A percentile compares a stretch with the other conserved stretches of the same genome.
Conservation (phyloP, 2,329 filamentous ascomycete species). For the Fusarium oligoseptatum region DNA sequence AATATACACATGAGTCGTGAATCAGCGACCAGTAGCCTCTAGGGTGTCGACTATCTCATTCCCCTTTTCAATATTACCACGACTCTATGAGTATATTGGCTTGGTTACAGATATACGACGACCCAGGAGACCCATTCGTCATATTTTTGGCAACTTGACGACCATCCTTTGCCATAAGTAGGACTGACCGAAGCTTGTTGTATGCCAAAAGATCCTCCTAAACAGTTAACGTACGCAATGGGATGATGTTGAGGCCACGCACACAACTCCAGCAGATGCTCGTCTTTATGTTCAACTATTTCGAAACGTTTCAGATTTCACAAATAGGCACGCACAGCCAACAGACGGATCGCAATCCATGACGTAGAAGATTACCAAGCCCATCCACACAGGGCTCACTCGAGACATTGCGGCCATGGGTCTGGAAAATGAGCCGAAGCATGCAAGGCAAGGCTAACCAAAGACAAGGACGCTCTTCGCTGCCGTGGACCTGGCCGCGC, state of each 20-base stretch:
- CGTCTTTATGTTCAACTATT: not conserved
- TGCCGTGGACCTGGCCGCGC: not conserved
- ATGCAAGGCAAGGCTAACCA: not conserved
- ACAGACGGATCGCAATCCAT: constrained; percentile 9
- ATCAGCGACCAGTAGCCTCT: not conserved
- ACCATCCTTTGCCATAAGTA: not conserved
- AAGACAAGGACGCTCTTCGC: not conserved
- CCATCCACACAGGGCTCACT: not conserved
- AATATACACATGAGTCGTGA: not conserved
- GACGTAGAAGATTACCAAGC: constrained; percentile 3
- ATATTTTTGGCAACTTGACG: constrained; percentile 21
- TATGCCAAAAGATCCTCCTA: not conserved
- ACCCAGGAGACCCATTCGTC: not conserved
- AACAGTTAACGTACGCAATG: not conserved
- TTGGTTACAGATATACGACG: not conserved
- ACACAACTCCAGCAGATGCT: not conserved
- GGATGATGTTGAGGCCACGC: not conserved
- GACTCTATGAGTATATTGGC: not conserved
- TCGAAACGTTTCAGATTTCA: constrained; percentile 26
- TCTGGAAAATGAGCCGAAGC: constrained; percentile 13
- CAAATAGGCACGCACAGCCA: not conserved
- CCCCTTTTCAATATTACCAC: not conserved
- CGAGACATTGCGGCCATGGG: not conserved
- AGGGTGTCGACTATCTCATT: not conserved
- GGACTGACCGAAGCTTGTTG: not conserved